Percentiles rank a stretch among this genome's conserved stretches.
These are phyloP conservation scores for Talaromyces amestolkiae DNA, from an alignment of 2,329 filamentous ascomycete genomes.

Conservation along the genomic window DNA sequence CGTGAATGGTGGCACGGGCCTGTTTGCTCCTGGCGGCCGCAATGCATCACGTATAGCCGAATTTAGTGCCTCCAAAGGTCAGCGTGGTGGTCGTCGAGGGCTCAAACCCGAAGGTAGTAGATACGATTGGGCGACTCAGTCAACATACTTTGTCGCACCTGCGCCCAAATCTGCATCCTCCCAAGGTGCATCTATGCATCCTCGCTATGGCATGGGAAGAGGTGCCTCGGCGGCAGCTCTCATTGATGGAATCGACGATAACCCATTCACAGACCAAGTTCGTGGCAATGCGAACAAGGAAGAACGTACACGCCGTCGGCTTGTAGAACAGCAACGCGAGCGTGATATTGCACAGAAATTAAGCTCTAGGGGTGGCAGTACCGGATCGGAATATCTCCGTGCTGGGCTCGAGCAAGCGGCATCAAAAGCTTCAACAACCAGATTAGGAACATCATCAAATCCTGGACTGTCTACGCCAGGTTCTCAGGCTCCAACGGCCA, in stretches of 20 bases:
- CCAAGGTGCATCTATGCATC: constrained; percentile 1
- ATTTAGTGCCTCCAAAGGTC: constrained; percentile 26
- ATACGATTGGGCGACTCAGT: constrained; percentile 43
- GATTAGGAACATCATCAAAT: constrained; percentile 8
- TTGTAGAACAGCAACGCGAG: constrained; percentile 45
- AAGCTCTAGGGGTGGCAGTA: constrained; percentile 32
- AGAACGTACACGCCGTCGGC: constrained; percentile 42
- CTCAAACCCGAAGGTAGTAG: constrained; percentile 37
- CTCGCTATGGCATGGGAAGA: constrained; percentile 4
- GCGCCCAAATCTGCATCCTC: constrained; percentile 25
- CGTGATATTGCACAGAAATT: constrained; percentile 46
- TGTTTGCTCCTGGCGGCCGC: constrained; percentile 42
- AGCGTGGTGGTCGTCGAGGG: constrained; percentile 27
- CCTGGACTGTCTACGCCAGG: constrained; percentile 22
- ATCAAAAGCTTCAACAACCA: not conserved
- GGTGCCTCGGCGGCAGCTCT: constrained; percentile 40
- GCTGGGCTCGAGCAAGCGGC: constrained; percentile 30
- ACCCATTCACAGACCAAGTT: constrained; percentile 43
- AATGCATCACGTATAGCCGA: constrained; percentile 45
- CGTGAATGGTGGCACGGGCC: constrained; percentile 66
- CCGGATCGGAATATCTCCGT: constrained; percentile 47
- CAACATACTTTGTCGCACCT: constrained; percentile 46
- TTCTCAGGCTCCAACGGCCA: constrained; percentile 23
- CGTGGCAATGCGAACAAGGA: constrained; percentile 43
- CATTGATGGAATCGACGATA: constrained; percentile 40